A percentile compares a stretch with the other conserved stretches of the same genome.
phyloP scores from a whole-genome alignment of 495 filamentous ascomycete species.

The Elasticomyces elasticus region DNA sequence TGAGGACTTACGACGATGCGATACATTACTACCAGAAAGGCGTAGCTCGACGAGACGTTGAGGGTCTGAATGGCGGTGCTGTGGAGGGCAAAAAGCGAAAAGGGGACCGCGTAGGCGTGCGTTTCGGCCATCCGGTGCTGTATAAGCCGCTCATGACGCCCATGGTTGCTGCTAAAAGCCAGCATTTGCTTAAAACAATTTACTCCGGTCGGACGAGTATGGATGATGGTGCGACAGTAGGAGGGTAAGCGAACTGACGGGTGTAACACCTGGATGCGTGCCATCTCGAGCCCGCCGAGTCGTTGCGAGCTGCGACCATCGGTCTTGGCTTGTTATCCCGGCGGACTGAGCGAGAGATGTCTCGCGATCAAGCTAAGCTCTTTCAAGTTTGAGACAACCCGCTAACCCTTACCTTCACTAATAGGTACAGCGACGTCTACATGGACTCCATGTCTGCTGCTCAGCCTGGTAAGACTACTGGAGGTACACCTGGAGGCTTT shows the following conservation, averaged over 20 bases:
- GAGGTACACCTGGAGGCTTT: constrained; percentile 49
- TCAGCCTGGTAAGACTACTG: constrained; percentile 57
- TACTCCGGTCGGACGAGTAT: constrained; percentile 61
- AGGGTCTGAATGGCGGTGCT: too few species aligned
- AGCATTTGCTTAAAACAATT: constrained; percentile 67
- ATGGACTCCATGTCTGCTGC: constrained; percentile 74
- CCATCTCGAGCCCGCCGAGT: too few species aligned
- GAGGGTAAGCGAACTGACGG: too few species aligned
- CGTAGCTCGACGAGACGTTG: constrained; percentile 46
- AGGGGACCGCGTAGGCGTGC: constrained; percentile 61
- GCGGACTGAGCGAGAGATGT: too few species aligned
- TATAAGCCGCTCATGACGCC: constrained; percentile 83
- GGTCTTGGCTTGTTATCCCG: too few species aligned
- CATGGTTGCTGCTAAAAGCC: constrained; percentile 88
- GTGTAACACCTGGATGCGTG: too few species aligned
- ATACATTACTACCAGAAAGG: constrained; percentile 64
- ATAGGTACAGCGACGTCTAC: constrained; percentile 53
- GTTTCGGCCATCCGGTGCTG: constrained; percentile 86
- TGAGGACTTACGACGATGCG: constrained; percentile 60
- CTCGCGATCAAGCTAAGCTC: too few species aligned
- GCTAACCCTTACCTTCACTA: too few species aligned
- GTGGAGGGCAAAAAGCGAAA: constrained; percentile 40
- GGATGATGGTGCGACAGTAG: constrained; percentile 40
- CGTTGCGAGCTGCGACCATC: too few species aligned
- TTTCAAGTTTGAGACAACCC: too few species aligned